These are phyloP conservation scores for Boletus rufocinnamomeus DNA, from an alignment of 768 basidiomycete genomes.

Conservation along the genomic window DNA sequence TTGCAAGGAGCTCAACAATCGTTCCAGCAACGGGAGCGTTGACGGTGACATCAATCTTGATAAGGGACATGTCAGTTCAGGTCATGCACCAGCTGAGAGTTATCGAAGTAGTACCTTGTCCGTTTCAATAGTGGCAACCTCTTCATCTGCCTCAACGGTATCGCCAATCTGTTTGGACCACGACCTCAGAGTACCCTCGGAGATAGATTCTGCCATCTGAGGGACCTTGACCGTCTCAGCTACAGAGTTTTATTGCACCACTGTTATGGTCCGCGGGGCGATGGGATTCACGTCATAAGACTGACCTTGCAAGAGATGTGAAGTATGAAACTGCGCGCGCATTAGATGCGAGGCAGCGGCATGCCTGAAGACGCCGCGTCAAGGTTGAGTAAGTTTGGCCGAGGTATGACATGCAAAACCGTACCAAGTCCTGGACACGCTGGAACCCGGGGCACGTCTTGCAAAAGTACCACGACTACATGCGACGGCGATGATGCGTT, in stretches of 20 bases:
- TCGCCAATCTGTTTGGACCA: constrained; percentile 96
- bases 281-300: constrained; percentile 23
- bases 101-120: constrained; percentile 71
- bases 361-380: constrained; percentile 38
- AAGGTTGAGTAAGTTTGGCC: no score
- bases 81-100: background rate
- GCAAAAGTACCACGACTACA: constrained; percentile 56
- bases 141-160: constrained; percentile 87
- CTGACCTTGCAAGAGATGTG: constrained; percentile 68
- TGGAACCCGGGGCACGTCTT: constrained; percentile 32
- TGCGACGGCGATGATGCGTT: constrained; percentile 65
- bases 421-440: constrained; percentile 52
- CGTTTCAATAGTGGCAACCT: constrained; percentile 97
- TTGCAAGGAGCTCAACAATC: constrained; percentile 82
- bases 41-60: constrained; percentile 94
- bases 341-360: constrained; percentile 47
- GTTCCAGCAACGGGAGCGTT: constrained; percentile 89
- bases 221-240: constrained; percentile 93
- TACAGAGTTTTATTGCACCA: constrained; percentile 30
- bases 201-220: constrained; percentile 98
- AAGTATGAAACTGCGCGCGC: constrained; percentile 68
- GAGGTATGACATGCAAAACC: constrained; percentile 21
- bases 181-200: constrained; percentile 93
- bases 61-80: constrained; percentile 8
- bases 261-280: constrained; percentile 12